Conservation (phyloP, 768 basidiomycete genomes). For the Dioszegia hungarica region DNA sequence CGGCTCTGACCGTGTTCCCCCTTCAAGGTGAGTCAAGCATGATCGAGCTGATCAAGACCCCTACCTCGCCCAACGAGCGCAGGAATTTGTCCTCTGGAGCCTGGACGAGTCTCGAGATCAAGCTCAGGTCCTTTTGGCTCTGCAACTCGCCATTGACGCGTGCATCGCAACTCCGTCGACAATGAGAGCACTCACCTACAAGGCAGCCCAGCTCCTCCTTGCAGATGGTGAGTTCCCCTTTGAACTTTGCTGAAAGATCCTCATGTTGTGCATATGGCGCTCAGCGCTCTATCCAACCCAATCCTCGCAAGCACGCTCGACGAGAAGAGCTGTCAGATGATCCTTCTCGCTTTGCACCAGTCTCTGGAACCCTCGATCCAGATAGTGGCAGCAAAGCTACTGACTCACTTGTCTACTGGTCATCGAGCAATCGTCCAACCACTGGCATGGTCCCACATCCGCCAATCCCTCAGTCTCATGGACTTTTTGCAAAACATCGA, state of each 20-base stretch:
- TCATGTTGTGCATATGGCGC: slow-evolving; percentile 34
- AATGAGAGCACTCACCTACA: slow-evolving; percentile 28
- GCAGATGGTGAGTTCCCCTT: slow-evolving; percentile 30
- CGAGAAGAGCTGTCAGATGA: slow-evolving; percentile 37
- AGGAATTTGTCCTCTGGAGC: slow-evolving; percentile 33
- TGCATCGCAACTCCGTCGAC: slow-evolving; percentile 20
- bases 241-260: slow-evolving; percentile 17
- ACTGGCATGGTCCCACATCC: slow-evolving; percentile 39
- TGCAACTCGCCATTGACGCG: slow-evolving; percentile 27
- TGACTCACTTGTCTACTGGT: slow-evolving; percentile 35
- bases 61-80: slow-evolving; percentile 23
- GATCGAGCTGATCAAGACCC: slow-evolving; percentile 14
- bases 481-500: slow-evolving; percentile 34
- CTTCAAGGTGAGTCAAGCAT: slow-evolving; percentile 19
- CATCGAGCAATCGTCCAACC: slow-evolving; percentile 41
- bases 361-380: slow-evolving; percentile 36
- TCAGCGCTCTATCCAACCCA: slow-evolving; percentile 33
- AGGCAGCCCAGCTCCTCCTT: slow-evolving; percentile 31
- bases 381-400: slow-evolving; percentile 40
- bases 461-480: slow-evolving; percentile 35
- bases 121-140: slow-evolving; percentile 28
- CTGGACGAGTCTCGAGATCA: slow-evolving; percentile 31
- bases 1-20: slow-evolving; percentile 31
- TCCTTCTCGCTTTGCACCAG: slow-evolving; percentile 39
- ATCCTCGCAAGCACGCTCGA: slow-evolving; percentile 32